phyloP scores from a whole-genome alignment of 73 alveolate species.

The Paramecium caudatum region DNA sequence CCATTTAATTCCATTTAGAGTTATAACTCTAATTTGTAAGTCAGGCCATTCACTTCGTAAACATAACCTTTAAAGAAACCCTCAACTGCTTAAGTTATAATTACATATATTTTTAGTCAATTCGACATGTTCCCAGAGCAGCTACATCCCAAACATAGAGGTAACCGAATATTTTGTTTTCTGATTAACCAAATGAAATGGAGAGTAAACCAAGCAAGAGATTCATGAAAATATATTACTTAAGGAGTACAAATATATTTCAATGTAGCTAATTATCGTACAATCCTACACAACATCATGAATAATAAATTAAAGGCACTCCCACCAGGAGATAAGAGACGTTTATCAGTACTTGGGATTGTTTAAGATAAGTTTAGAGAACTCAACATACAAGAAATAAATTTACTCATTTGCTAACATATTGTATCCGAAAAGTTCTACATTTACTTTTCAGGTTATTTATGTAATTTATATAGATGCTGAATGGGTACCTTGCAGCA shows the following conservation, averaged over 20 bases:
- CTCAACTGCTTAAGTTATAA: conserved; percentile 22
- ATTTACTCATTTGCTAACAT: conserved; percentile 49
- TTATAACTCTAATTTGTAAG: conserved; percentile 12
- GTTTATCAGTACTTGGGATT: conserved; percentile 12
- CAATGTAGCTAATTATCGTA: conserved; percentile 24
- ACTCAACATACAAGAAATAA: conserved; percentile 31
- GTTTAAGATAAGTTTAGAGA: conserved; percentile 57
- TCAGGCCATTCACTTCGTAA: conserved; percentile 53
- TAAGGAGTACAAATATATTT: background rate
- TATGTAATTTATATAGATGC: background rate
- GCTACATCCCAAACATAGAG: conserved; percentile 29
- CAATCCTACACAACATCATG: conserved; percentile 36
- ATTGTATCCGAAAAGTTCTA: conserved; percentile 46
- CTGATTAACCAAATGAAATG: conserved; percentile 19
- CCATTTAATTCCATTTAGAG: conserved; percentile 6
- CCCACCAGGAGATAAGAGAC: conserved; percentile 52
- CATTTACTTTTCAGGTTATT: conserved; percentile 22
- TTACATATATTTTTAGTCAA: background rate
- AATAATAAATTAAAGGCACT: conserved; percentile 27
- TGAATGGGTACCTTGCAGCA: conserved; percentile 51
- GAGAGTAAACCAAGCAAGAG: conserved; percentile 45
- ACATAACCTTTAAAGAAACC: conserved; percentile 43
- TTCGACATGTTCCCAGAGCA: conserved; percentile 54
- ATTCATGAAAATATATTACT: conserved; percentile 37
- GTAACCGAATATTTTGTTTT: conserved; percentile 29